Base-by-base conservation (phyloP, 306 rosid species). In the Vigna unguiculata region DNA sequence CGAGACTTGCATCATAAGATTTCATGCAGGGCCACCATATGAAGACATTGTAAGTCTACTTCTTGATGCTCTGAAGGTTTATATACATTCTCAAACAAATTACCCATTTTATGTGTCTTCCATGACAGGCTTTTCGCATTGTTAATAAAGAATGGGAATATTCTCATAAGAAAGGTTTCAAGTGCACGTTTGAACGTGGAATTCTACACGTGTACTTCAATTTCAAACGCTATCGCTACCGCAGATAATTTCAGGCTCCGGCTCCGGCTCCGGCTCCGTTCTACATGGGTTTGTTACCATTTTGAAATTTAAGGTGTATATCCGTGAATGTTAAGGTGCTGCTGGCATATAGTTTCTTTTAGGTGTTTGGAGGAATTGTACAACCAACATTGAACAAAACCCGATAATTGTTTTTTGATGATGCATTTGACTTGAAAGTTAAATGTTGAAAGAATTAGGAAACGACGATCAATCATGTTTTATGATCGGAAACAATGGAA, bases 81-180 rank as follows among this genome's bases (percentile, higher is more conserved):
- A 32, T 20, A 7, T 28, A 65, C 22, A 24, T 4, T 28, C 32
- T 48, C 46, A 41, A 46, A 58, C 63, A 72, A 46, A 28, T 57
- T 28, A 34, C 71, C 62, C 54, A 77, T 55, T 65, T 59, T 53
- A 22, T 28, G 3, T 63, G 45, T 28, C 21, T 36, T 46, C 12
- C 60, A 5, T 83, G 19, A 34, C 88, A 91, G 95, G 95, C 97
- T 65, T 94, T 94, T 85, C 88, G 89, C 74, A 94, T 92, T 54
- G 98, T 92, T 47, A 92, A 94, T 87, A 94, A 94, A 76, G 98
- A 94, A 78, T 94, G 97, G 93, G 97, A 94, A 16, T 92, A 90
- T 82, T 94, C 97, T 59, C 95, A 92, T 61, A 89, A 94, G 84
- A 92, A 94, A 87, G 97, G 98, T 68, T 94, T 91, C 7, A 92